Conservation (phyloP, 208 protist species). For the Crithidia brevicula region DNA sequence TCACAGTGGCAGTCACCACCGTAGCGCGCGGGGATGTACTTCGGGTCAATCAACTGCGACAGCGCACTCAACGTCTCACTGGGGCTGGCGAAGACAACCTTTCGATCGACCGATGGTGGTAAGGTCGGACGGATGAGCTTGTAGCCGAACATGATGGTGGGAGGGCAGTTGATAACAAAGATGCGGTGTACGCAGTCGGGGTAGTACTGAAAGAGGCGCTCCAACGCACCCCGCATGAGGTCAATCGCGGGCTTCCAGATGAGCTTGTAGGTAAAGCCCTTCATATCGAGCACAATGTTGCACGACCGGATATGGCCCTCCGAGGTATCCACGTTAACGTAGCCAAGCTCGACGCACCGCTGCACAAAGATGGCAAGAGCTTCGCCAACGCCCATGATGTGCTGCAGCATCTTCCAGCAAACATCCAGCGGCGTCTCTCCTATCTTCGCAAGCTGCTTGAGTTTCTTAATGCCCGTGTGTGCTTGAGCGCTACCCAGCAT, state of each 20-base stretch:
- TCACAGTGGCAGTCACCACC: constrained; percentile 60
- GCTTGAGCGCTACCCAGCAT: constrained; percentile 36
- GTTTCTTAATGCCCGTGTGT: constrained; percentile 22
- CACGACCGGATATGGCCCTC: constrained; percentile 44
- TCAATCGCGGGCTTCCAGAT: constrained; percentile 66
- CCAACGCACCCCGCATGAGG: constrained; percentile 28
- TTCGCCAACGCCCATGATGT: constrained; percentile 30
- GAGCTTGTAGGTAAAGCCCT: constrained; percentile 51
- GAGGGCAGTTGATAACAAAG: constrained; percentile 56
- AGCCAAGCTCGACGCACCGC: constrained; percentile 7
- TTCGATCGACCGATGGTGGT: constrained; percentile 46
- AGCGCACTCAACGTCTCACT: constrained; percentile 32
- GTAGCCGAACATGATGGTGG: constrained; percentile 44
- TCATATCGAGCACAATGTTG: constrained; percentile 55
- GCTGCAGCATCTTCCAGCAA: constrained; percentile 26
- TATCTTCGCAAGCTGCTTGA: constrained; percentile 36
- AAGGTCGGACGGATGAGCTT: constrained; percentile 48
- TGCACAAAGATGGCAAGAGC: constrained; percentile 7
- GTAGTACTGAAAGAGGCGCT: constrained; percentile 48
- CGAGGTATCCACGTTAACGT: constrained; percentile 18
- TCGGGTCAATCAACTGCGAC: constrained; percentile 39
- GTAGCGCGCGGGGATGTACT: constrained; percentile 46
- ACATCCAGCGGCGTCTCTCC: constrained; percentile 18
- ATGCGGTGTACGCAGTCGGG: constrained; percentile 60
- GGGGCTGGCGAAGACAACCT: constrained; percentile 46